Base-by-base conservation (phyloP, 148 eudicot genomes). In the Cornus kousa region DNA sequence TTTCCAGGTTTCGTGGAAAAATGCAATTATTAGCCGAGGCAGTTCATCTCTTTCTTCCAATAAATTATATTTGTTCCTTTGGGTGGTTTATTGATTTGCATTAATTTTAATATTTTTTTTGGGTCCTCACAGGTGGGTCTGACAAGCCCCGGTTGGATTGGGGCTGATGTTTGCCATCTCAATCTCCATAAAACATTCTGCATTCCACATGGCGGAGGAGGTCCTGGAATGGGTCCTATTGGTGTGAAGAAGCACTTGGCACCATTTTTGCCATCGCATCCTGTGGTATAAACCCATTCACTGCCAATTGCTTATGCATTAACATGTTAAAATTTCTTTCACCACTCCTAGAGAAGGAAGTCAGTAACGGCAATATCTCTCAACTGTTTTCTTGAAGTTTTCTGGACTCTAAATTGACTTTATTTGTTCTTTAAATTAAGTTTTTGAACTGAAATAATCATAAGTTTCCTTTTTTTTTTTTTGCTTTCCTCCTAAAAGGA, bases 181-280 rank as follows among this genome's bases (percentile, higher is more conserved):
- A 95, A 95, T 87, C 89, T 95, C 81, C 99, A 95, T 86, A 95
- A 95, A 87, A 95, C 99, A 70, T 95, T 95, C 81, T 95, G 99
- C 86, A 95, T 95, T 81, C 99, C 99, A 2, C 99, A 95, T 62
- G 99, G 99, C 64, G 97, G 99, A 80, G 99, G 99, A 64, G 99
- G 99, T 69, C 97, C 99, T 50, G 99, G 99, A 71, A 95, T 95
- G 99, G 99, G 99, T 31, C 97, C 99, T 46, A 95, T 95, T 85
- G 99, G 97, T 67, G 99, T 95, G 81, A 95, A 95, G 91, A 91
- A 91, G 77, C 99, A 95, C 75, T 88, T 95, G 79, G 99, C 99
- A 79, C 99, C 99, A 60, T 95, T 82, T 84, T 85, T 95, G 74
- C 99, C 98, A 62, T 95, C 97, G 8, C 99, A 95, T 87, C 99